Evolutionary conservation across 805 yeast species (phyloP).

Genomic region (Kluyveromyces wickerhamii): DNA sequence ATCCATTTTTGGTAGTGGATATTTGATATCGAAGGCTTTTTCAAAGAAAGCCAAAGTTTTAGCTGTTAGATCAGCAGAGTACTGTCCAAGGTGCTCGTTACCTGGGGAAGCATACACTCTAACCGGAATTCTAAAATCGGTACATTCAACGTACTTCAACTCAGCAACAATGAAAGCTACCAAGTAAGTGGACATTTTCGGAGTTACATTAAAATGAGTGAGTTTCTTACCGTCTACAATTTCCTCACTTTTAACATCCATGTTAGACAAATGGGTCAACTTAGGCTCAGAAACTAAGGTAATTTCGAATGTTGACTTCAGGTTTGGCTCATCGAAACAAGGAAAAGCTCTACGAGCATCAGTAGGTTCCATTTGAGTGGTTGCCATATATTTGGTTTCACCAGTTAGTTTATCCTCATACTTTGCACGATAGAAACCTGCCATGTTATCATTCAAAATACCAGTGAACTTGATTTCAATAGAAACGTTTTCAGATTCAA

Average conservation of each 20-base stretch:
- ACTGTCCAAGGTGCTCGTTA: slow-evolving; percentile 58
- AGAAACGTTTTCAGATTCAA: slow-evolving; percentile 34
- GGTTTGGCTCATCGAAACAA: slow-evolving; percentile 75
- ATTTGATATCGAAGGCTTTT: slow-evolving; percentile 61
- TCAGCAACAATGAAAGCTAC: slow-evolving; percentile 82
- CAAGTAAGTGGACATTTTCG: slow-evolving; percentile 76
- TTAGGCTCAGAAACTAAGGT: slow-evolving; percentile 48
- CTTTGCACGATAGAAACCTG: slow-evolving; percentile 70
- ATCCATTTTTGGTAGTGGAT: slow-evolving; percentile 75
- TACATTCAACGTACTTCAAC: slow-evolving; percentile 61
- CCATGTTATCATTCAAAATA: slow-evolving; percentile 67
- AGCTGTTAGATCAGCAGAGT: slow-evolving; percentile 68
- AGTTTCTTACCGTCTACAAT: slow-evolving; percentile 41
- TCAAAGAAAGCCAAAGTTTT: slow-evolving; percentile 70
- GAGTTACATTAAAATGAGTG: slow-evolving; percentile 65
- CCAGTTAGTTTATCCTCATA: slow-evolving; percentile 52
- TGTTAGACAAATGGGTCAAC: slow-evolving; percentile 58
- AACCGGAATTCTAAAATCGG: slow-evolving; percentile 63
- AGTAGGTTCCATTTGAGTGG: slow-evolving; percentile 82
- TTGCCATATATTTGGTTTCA: slow-evolving; percentile 61
- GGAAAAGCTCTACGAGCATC: slow-evolving; percentile 87
- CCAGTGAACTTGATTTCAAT: slow-evolving; percentile 52
- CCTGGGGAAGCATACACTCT: slow-evolving; percentile 80
- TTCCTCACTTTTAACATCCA: slow-evolving; percentile 51
- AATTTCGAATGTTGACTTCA: slow-evolving; percentile 65